A percentile compares a stretch with the other conserved stretches of the same genome.
Evolutionary conservation across 2,329 filamentous ascomycete genomes (phyloP).

Genomic region (Neofusicoccum parvum): DNA sequence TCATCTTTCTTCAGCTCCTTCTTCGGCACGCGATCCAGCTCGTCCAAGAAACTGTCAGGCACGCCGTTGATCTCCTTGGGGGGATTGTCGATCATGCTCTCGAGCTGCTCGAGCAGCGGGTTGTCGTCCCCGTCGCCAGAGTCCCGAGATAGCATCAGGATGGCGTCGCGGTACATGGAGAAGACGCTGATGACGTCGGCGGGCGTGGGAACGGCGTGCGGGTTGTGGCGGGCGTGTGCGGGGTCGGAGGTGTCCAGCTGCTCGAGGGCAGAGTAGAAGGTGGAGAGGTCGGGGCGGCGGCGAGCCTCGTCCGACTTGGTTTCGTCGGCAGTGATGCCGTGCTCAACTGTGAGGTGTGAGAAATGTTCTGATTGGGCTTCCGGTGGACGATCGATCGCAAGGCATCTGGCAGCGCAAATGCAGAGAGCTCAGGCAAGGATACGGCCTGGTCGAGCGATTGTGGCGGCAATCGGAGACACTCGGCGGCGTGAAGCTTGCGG

Average conservation of each 20-base stretch:
- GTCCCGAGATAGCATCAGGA: conserved; percentile 57
- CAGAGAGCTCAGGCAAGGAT: neutral
- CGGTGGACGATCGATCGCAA: neutral
- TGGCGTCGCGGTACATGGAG: conserved; percentile 62
- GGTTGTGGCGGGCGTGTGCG: conserved; percentile 54
- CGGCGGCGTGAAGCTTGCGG: too few relatives aligned
- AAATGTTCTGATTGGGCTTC: neutral
- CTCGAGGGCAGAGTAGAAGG: conserved; percentile 66
- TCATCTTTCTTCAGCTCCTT: conserved; percentile 55
- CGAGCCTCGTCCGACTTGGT: conserved; percentile 32
- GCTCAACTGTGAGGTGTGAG: conserved; percentile 45
- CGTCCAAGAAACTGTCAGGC: conserved; percentile 62
- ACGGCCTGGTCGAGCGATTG: neutral
- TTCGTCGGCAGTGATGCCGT: conserved; percentile 47
- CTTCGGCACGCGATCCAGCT: conserved; percentile 61
- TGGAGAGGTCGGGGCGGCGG: conserved; percentile 65
- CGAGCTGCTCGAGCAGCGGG: conserved; percentile 55
- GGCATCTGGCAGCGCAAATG: neutral
- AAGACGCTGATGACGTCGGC: conserved; percentile 63
- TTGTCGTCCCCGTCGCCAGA: conserved; percentile 27
- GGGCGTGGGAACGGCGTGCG: conserved; percentile 62
- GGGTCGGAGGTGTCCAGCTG: conserved; percentile 57
- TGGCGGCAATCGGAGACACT: too few relatives aligned
- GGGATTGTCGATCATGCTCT: conserved; percentile 59
- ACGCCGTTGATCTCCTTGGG: conserved; percentile 63